A percentile compares a stretch with the other conserved stretches of the same genome.
These are phyloP conservation scores for Vitis cinerea DNA, from an alignment of 164 flowering plant species.

Conservation along the genomic window DNA sequence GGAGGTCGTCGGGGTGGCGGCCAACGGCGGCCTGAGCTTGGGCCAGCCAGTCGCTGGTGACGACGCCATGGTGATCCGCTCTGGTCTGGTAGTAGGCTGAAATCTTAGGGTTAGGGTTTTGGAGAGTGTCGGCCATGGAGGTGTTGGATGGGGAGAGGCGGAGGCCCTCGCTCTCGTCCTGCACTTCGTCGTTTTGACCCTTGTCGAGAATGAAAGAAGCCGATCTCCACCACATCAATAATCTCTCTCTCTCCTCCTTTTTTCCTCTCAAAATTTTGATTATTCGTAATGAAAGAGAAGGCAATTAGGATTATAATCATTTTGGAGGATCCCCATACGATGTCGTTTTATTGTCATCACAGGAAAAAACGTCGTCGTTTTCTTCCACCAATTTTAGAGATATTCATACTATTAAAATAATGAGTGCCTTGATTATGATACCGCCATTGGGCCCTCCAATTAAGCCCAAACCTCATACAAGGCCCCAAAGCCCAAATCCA, in stretches of 20 bases:
- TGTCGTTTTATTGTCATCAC: too few species aligned
- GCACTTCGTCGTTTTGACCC: slow-evolving; percentile 22
- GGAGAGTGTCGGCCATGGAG: slow-evolving; percentile 40
- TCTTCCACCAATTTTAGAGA: too few species aligned
- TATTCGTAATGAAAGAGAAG: too few species aligned
- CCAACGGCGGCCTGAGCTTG: slow-evolving; percentile 90
- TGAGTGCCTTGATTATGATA: too few species aligned
- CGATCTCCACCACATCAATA: slow-evolving; percentile 78
- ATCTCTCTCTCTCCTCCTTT: background rate
- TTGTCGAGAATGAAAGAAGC: slow-evolving; percentile 89
- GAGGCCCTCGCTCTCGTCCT: slow-evolving; percentile 19
- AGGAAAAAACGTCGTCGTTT: too few species aligned
- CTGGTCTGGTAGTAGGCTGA: slow-evolving; percentile 94
- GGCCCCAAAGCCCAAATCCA: too few species aligned
- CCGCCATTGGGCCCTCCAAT: too few species aligned
- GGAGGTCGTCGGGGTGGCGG: slow-evolving; percentile 16
- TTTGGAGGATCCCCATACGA: too few species aligned
- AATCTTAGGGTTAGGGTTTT: slow-evolving; percentile 51
- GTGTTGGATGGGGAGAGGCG: slow-evolving; percentile 22
- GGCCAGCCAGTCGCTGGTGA: slow-evolving; percentile 94
- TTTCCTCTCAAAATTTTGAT: background rate
- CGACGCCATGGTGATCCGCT: slow-evolving; percentile 87
- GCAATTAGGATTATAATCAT: too few species aligned
- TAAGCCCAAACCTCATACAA: too few species aligned
- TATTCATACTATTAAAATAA: too few species aligned